phyloP scores from a whole-genome alignment of 139 green algal genomes.

The Coelastrella sp. region DNA sequence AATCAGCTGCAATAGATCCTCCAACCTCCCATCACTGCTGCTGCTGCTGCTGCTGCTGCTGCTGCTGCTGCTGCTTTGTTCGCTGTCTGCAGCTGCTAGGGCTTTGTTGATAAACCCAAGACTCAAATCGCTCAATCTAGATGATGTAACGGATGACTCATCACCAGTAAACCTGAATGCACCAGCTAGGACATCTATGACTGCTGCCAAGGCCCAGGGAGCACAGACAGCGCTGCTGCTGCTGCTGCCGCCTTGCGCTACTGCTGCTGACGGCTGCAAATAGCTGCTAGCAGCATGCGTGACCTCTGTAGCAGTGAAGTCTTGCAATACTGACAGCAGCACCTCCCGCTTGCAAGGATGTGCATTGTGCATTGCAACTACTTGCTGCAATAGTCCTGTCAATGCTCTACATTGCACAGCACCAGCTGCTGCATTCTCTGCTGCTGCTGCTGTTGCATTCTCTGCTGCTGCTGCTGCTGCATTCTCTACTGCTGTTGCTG shows the following conservation, averaged over 20 bases:
- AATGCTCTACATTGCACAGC: slow-evolving; percentile 39
- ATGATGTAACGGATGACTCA: not conserved
- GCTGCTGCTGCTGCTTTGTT: too few relatives aligned
- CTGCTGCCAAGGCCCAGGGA: slow-evolving; percentile 9
- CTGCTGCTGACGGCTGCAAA: not conserved
- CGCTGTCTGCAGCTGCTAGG: not conserved
- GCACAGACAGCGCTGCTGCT: slow-evolving; percentile 21
- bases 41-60: slow-evolving; percentile 40
- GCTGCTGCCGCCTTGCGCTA: slow-evolving; percentile 21
- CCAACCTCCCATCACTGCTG: not conserved
- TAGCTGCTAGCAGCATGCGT: slow-evolving; percentile 4
- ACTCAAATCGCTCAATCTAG: not conserved
- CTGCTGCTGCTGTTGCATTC: slow-evolving; percentile 4
- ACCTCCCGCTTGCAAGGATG: not conserved
- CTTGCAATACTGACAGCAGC: slow-evolving; percentile 17
- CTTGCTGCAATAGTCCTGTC: slow-evolving; percentile 5
- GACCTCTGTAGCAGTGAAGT: not conserved
- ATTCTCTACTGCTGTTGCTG: not conserved
- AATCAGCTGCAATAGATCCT: slow-evolving; percentile 27
- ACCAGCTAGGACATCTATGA: not conserved
- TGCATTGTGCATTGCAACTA: not conserved
- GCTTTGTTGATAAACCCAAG: slow-evolving; percentile 8
- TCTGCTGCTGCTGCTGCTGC: slow-evolving; percentile 8
- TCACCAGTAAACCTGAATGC: slow-evolving; percentile 27
- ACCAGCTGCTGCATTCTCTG: not conserved